These are phyloP conservation scores for Tulasnella sp. DNA, from an alignment of 768 basidiomycete genomes.

Conservation along the genomic window DNA sequence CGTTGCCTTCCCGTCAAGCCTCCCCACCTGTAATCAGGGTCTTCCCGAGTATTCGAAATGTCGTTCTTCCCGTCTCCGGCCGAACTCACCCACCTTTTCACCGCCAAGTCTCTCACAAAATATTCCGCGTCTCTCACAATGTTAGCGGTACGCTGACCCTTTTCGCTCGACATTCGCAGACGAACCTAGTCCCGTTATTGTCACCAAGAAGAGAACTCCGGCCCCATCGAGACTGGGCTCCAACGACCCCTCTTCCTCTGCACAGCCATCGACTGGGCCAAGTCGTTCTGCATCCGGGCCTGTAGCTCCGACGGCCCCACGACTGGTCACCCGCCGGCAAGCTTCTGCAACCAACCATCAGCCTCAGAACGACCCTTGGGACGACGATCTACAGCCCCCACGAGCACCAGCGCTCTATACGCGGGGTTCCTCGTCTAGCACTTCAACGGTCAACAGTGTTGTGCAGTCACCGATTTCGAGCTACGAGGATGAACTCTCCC, in stretches of 20 bases:
- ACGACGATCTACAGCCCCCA: slow-evolving; percentile 11
- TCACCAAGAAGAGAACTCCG: not conserved
- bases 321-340: slow-evolving; percentile 5
- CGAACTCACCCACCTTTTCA: slow-evolving; percentile 2
- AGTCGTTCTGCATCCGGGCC: slow-evolving; percentile 4
- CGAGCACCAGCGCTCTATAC: slow-evolving; percentile 18
- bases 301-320: not conserved
- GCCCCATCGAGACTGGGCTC: not conserved
- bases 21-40: slow-evolving; percentile 7
- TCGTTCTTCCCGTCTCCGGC: slow-evolving; percentile 2
- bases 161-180: not conserved
- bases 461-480: not conserved
- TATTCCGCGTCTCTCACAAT: not conserved
- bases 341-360: not conserved
- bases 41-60: not conserved
- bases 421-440: not conserved
- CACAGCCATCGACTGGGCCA: not conserved
- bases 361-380: not conserved
- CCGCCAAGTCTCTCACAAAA: not conserved
- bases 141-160: not conserved
- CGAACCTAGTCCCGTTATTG: not conserved
- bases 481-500: not conserved
- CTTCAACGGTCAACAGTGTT: not conserved
- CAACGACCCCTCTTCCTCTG: not conserved
- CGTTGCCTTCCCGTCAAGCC: slow-evolving; percentile 6